A percentile compares a stretch with the other conserved stretches of the same genome.
Conservation (phyloP, 163 green algal genomes). For the Scenedesmus sp. region DNA sequence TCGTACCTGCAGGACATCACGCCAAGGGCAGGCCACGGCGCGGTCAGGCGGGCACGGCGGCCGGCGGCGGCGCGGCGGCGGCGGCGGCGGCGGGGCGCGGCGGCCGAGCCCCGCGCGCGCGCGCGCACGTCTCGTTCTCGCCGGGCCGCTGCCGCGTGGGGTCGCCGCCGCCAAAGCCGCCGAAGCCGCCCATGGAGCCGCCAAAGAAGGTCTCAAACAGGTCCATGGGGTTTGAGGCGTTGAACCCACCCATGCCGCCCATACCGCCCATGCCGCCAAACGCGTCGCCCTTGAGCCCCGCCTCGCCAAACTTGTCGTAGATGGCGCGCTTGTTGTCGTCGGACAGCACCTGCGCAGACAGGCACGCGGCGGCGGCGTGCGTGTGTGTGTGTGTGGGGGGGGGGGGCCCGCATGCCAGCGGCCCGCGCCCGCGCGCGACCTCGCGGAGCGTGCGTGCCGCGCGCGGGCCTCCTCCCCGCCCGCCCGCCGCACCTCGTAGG, state of each 20-base stretch:
- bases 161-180: constrained; percentile 68
- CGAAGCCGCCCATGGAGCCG: constrained; percentile 61
- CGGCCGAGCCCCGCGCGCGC: too few relatives aligned
- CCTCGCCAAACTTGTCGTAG: constrained; percentile 97
- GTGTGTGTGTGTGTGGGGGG: too few relatives aligned
- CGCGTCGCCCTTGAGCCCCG: constrained; percentile 87
- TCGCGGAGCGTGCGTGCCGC: too few relatives aligned
- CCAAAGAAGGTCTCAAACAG: constrained; percentile 99
- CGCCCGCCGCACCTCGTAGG: constrained; percentile 93
- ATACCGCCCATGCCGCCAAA: constrained; percentile 63
- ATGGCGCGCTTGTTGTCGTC: constrained; percentile 96
- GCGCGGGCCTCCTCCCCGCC: too few relatives aligned
- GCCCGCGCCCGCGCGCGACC: too few relatives aligned
- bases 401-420: too few relatives aligned
- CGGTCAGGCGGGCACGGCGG: too few relatives aligned
- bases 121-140: constrained; percentile 83
- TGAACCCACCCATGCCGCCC: constrained; percentile 75
- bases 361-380: not conserved
- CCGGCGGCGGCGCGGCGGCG: too few relatives aligned
- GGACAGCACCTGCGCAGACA: constrained; percentile 88
- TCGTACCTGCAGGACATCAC: constrained; percentile 82
- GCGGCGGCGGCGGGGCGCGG: too few relatives aligned
- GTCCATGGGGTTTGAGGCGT: constrained; percentile 92
- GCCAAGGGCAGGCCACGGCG: too few relatives aligned
- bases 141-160: constrained; percentile 48